Evolutionary conservation across 31 red algal genomes (phyloP), one percentile per base, ranked within the genome.

Genomic region (Endocladia muricata): DNA sequence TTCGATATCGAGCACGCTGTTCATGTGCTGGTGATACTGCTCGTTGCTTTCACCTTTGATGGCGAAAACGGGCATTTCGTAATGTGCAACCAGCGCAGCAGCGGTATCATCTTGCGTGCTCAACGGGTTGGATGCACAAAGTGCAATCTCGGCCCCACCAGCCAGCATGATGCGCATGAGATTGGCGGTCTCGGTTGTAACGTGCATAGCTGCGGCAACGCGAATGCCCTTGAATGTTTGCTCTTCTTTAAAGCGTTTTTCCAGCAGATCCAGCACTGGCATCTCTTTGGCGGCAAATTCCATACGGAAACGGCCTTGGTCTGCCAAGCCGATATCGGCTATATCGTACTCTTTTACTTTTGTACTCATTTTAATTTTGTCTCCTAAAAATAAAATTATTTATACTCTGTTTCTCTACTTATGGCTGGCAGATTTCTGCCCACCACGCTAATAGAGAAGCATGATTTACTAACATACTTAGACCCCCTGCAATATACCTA

Each of bases 111-210:
- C 96, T 77, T 99, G 96, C 1, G 96, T 99, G 51, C 88, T 93
- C 55, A 95, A 99, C 71, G 96, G 95, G 71, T 99, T 99, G 82
- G 92, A 99, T 13, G 93, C 93, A 83, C 96, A 99, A 92, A 92
- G 96, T 41, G 92, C 83, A 37, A 99, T 68, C 58, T 93, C 93
- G 74, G 93, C 97, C 13, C 97, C 97, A 29, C 96, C 74, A 49
- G 91, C 93, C 68, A 88, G 84, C 64, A 99, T 80, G n/a, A 93
- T 99, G 74, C 96, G 93, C 56, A 99, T 99, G 39, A 99, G 86
- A 36, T 96, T 93, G 41, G 90, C 97, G 19, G 97, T 99, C 82
- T 99, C 93, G 39, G 96, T 90, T 42, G 97, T 99, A 93, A 99
- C 96, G 84, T 99, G 97, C 30, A 99, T 76, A 2, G 97, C 96